Percentiles rank a stretch among this genome's conserved stretches.
These are phyloP conservation scores for Suhomyces sp. DNA, from an alignment of 805 yeast genomes.

Conservation along the genomic window DNA sequence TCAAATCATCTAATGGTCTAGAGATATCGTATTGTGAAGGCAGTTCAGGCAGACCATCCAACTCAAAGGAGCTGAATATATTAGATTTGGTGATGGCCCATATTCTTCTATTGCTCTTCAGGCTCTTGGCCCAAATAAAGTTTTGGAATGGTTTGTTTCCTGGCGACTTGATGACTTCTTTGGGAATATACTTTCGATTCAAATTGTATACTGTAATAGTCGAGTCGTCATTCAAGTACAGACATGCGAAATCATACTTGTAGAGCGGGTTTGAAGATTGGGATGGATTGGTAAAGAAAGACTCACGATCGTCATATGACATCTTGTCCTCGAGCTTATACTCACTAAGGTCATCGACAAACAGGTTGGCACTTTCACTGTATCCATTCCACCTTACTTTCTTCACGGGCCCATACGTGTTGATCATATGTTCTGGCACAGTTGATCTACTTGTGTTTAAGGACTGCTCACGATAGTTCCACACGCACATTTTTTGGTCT, in stretches of 20 bases:
- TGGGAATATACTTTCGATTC: slow-evolving; percentile 70
- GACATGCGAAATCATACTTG: slow-evolving; percentile 69
- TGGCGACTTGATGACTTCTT: slow-evolving; percentile 56
- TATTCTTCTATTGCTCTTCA: slow-evolving; percentile 19
- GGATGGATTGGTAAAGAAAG: slow-evolving; percentile 8
- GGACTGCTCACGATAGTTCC: slow-evolving; percentile 48
- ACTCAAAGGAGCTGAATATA: slow-evolving; percentile 33
- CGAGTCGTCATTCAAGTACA: slow-evolving; percentile 70
- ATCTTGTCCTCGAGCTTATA: slow-evolving; percentile 19
- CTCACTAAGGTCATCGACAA: slow-evolving; percentile 7
- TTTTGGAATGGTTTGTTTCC: slow-evolving; percentile 41
- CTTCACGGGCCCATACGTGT: slow-evolving; percentile 75
- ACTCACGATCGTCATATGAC: slow-evolving; percentile 17
- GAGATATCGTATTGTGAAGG: slow-evolving; percentile 18
- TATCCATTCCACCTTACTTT: slow-evolving; percentile 62
- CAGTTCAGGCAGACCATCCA: slow-evolving; percentile 18
- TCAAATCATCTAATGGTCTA: slow-evolving; percentile 48
- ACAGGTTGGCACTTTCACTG: slow-evolving; percentile 16
- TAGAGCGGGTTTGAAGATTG: slow-evolving; percentile 33
- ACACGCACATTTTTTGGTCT: slow-evolving; percentile 76
- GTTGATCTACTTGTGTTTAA: slow-evolving; percentile 15
- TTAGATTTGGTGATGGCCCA: slow-evolving; percentile 44
- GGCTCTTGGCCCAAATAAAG: slow-evolving; percentile 39
- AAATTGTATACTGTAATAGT: slow-evolving; percentile 68
- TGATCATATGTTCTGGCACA: slow-evolving; percentile 65